phyloP scores from a whole-genome alignment of 2,329 filamentous ascomycete species.

The Dendryphion nanum region DNA sequence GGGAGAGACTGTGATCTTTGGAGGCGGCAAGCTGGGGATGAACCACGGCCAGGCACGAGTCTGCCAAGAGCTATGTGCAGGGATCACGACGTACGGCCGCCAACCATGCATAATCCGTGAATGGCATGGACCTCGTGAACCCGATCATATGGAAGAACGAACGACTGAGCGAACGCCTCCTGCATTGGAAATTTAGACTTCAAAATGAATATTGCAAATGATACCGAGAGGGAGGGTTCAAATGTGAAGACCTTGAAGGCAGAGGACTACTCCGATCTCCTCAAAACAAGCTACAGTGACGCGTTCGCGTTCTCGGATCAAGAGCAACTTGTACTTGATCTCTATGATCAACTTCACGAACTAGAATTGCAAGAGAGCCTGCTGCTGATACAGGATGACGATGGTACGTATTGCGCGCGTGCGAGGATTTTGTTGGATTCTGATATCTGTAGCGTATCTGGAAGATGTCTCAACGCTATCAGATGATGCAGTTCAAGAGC shows the following conservation, averaged over 20 bases:
- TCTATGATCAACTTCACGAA: slow-evolving; percentile 71
- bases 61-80: slow-evolving; percentile 26
- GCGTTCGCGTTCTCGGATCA: slow-evolving; percentile 61
- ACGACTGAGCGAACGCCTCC: no score
- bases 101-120: no score
- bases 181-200: no score
- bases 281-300: slow-evolving; percentile 46
- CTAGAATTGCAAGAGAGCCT: slow-evolving; percentile 71
- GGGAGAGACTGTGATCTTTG: slow-evolving; percentile 8
- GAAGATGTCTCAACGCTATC: slow-evolving; percentile 40
- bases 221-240: slow-evolving; percentile 22
- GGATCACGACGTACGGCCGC: slow-evolving; percentile 19
- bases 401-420: slow-evolving; percentile 9
- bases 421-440: slow-evolving; percentile 10
- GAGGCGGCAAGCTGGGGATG: no score
- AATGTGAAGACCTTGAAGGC: no score
- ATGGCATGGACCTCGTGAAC: not conserved
- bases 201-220: slow-evolving; percentile 19
- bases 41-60: slow-evolving; percentile 20
- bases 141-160: slow-evolving; percentile 14
- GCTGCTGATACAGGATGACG: slow-evolving; percentile 47
- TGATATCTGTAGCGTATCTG: slow-evolving; percentile 22
- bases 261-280: slow-evolving; percentile 34
- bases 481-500: slow-evolving; percentile 53
- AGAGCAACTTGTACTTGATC: slow-evolving; percentile 64